Evolutionary conservation across 2,329 filamentous ascomycete genomes (phyloP).

Genomic region (Aspergillus neotritici): DNA sequence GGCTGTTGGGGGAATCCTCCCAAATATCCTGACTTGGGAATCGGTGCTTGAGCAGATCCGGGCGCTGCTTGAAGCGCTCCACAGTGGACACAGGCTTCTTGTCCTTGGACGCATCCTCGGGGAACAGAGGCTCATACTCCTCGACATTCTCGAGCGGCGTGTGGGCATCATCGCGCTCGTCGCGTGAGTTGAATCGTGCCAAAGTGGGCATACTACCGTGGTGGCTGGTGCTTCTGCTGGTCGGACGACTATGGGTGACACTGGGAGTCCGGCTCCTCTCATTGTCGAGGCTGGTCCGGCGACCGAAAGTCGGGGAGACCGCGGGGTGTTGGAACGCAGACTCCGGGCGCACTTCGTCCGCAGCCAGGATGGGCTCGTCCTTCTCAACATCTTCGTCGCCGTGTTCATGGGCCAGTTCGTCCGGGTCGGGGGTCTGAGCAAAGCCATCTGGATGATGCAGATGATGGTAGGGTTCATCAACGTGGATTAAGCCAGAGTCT

Average conservation of each 20-base stretch:
- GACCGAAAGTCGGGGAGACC: conserved; percentile 66
- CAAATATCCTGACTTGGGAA: conserved; percentile 96
- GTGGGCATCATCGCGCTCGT: conserved; percentile 47
- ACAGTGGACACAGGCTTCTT: conserved; percentile 48
- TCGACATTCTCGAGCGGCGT: conserved; percentile 81
- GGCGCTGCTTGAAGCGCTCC: conserved; percentile 52
- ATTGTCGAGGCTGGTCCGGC: conserved; percentile 54
- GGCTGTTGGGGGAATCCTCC: conserved; percentile 89
- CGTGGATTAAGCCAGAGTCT: conserved; percentile 58
- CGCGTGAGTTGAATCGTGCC: conserved; percentile 51
- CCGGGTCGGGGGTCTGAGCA: conserved; percentile 44
- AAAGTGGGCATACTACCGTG: conserved; percentile 52
- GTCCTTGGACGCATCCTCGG: conserved; percentile 63
- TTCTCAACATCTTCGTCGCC: conserved; percentile 53
- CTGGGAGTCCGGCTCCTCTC: conserved; percentile 50
- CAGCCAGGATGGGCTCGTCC: conserved; percentile 75
- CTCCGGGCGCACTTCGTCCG: conserved; percentile 72
- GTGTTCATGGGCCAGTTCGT: conserved; percentile 43
- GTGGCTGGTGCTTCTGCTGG: conserved; percentile 59
- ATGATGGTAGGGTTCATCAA: conserved; percentile 58
- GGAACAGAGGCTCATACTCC: conserved; percentile 93
- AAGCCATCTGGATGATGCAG: conserved; percentile 45
- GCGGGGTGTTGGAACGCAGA: conserved; percentile 70
- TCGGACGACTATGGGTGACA: conserved; percentile 56
- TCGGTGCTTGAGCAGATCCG: conserved; percentile 54